Evolutionary conservation across 1,284 basidiomycete genomes (phyloP).

Genomic region (Melampsora larici-populina): DNA sequence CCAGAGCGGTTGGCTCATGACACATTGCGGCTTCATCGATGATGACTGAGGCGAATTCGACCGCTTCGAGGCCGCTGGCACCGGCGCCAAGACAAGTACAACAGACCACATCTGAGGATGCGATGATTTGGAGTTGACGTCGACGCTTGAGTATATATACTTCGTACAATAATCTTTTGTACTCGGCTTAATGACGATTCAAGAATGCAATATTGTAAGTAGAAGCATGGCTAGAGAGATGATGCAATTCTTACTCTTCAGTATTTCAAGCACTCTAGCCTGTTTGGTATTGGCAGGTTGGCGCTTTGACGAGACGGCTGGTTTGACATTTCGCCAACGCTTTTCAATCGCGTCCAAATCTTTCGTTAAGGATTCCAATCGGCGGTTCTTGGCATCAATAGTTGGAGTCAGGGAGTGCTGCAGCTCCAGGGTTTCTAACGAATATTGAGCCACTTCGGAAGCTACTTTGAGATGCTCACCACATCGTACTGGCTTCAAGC

Average conservation of each 20-base stretch:
- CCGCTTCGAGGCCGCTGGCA: neutral
- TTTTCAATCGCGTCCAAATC: conserved; percentile 2
- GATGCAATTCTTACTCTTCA: neutral
- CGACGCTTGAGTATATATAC: conserved; percentile 9
- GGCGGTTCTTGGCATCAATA: neutral
- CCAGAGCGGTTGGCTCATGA: conserved; percentile 7
- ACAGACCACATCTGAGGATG: neutral
- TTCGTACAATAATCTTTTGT: neutral
- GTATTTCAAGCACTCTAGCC: neutral
- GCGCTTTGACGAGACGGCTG: neutral
- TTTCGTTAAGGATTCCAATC: neutral
- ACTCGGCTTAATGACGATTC: neutral
- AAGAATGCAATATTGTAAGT: neutral
- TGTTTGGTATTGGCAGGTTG: neutral
- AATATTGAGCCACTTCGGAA: conserved; percentile 61
- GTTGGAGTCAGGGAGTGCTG: conserved; percentile 56
- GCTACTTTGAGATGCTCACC: conserved; percentile 67
- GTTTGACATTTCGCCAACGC: neutral
- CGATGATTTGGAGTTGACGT: neutral
- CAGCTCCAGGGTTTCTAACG: conserved; percentile 67
- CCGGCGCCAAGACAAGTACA: conserved; percentile 9
- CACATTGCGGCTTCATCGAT: conserved; percentile 16
- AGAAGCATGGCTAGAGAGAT: neutral
- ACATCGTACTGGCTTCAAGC: conserved; percentile 72
- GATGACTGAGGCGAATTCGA: conserved; percentile 1